A percentile compares a stretch with the other conserved stretches of the same genome.
phyloP scores from a whole-genome alignment of 306 rosid species.

The Betula pendula region DNA sequence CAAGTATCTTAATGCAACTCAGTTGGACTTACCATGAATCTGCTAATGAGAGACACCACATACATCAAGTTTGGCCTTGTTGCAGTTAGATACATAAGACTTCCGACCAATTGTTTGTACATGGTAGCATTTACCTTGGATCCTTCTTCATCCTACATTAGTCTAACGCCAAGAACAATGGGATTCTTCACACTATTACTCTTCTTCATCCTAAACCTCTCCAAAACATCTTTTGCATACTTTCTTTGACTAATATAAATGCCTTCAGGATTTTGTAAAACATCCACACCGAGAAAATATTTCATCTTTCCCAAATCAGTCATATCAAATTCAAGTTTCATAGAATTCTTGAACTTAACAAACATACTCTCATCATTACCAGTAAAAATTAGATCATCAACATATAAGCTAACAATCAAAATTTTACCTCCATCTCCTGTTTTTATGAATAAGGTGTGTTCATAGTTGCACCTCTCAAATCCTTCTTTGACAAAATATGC shows the following conservation, averaged over 20 bases:
- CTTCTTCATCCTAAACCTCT: background rate
- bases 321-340: constrained; percentile 4
- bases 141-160: background rate
- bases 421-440: background rate
- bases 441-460: background rate
- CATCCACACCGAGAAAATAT: background rate
- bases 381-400: constrained; percentile 11
- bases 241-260: background rate
- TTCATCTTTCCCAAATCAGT: background rate
- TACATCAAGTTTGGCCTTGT: background rate
- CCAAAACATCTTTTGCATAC: background rate
- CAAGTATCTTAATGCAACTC: constrained; percentile 4
- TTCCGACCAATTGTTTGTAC: background rate
- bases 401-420: background rate
- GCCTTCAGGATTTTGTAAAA: background rate
- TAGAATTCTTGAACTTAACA: background rate
- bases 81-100: background rate
- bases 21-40: background rate
- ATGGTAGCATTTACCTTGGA: background rate
- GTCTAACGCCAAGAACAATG: background rate
- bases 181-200: background rate
- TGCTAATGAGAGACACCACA: background rate
- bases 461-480: background rate
- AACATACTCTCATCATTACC: background rate
- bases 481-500: constrained; percentile 3